phyloP scores from a whole-genome alignment of 2,329 filamentous ascomycete genomes.

The Colletotrichum eremochloae region DNA sequence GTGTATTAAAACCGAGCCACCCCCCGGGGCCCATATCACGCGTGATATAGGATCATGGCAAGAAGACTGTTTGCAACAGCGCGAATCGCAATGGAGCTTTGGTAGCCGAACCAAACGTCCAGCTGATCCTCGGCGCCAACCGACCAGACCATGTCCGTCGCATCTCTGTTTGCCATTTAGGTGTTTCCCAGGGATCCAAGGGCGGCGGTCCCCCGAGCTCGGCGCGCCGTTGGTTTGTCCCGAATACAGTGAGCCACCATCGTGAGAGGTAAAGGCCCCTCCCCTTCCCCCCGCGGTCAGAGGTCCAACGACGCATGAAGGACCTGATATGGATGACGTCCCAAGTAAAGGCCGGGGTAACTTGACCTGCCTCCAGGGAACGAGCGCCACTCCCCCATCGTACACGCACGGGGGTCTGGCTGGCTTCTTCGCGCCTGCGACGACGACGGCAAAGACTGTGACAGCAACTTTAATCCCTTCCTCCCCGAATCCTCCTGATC shows the following conservation, averaged over 20 bases:
- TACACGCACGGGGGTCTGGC: constrained; percentile 3
- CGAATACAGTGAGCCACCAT: constrained; percentile 32
- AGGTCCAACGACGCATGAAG: not conserved
- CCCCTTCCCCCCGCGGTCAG: not conserved
- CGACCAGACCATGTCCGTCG: constrained; percentile 20
- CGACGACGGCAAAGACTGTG: constrained; percentile 25
- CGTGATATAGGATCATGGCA: constrained; percentile 22
- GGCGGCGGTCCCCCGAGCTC: constrained; percentile 21
- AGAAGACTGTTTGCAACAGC: not conserved
- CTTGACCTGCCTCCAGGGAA: not conserved
- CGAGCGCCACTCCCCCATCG: not conserved
- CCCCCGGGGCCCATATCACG: constrained; percentile 17
- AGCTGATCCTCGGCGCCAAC: constrained; percentile 27
- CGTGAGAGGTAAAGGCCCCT: not conserved
- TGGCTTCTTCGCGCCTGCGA: constrained; percentile 24
- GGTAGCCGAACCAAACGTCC: not conserved
- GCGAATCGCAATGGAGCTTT: not conserved
- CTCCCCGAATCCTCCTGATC: not conserved
- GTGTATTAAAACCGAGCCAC: not conserved
- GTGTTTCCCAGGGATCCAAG: constrained; percentile 13
- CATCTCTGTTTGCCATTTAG: constrained; percentile 24
- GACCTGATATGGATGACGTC: constrained; percentile 3
- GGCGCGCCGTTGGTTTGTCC: not conserved
- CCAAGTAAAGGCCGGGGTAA: constrained; percentile 6
- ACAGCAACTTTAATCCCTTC: constrained; percentile 26